Percentiles rank a stretch among this genome's conserved stretches.
These are phyloP conservation scores for Zea luxurians DNA, from an alignment of 176 grass and related monocot genomes.

Conservation along the genomic window DNA sequence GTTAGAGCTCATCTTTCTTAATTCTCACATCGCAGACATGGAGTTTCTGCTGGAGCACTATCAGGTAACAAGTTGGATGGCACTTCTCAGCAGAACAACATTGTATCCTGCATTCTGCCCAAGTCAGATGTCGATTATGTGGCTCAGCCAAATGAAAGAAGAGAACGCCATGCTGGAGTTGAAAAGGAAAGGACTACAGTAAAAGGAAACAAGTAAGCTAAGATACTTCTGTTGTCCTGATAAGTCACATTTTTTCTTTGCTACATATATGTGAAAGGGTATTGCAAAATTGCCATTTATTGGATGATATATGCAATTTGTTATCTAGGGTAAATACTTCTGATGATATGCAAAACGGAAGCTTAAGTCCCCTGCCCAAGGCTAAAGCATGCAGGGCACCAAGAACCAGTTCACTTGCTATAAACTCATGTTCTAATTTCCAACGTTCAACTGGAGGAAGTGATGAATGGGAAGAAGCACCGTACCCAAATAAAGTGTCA, in stretches of 20 bases:
- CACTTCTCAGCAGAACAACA: constrained; percentile 55
- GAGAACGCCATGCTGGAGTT: constrained; percentile 57
- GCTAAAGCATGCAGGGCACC: constrained; percentile 78
- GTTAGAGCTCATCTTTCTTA: constrained; percentile 26
- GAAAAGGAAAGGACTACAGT: constrained; percentile 62
- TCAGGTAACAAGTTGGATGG: constrained; percentile 61
- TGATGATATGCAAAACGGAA: constrained; percentile 64
- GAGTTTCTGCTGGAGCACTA: constrained; percentile 45
- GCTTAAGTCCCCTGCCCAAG: constrained; percentile 58
- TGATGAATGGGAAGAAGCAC: constrained; percentile 62
- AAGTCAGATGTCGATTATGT: constrained; percentile 49
- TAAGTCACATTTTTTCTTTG: constrained; percentile 13
- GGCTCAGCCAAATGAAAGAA: constrained; percentile 63
- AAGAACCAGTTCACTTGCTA: constrained; percentile 55
- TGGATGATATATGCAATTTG: constrained; percentile 31
- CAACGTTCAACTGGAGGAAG: constrained; percentile 52
- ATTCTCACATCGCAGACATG: constrained; percentile 53
- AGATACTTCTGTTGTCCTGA: not conserved
- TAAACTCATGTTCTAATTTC: constrained; percentile 62
- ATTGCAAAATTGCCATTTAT: constrained; percentile 27
- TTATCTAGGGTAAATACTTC: constrained; percentile 50
- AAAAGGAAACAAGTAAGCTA: constrained; percentile 85
- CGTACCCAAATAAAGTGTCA: constrained; percentile 61
- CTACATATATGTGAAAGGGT: constrained; percentile 27
- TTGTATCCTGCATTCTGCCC: constrained; percentile 43